These are phyloP conservation scores for Diaporthe ilicicola DNA, from an alignment of 2,329 filamentous ascomycete genomes.

Conservation along the genomic window DNA sequence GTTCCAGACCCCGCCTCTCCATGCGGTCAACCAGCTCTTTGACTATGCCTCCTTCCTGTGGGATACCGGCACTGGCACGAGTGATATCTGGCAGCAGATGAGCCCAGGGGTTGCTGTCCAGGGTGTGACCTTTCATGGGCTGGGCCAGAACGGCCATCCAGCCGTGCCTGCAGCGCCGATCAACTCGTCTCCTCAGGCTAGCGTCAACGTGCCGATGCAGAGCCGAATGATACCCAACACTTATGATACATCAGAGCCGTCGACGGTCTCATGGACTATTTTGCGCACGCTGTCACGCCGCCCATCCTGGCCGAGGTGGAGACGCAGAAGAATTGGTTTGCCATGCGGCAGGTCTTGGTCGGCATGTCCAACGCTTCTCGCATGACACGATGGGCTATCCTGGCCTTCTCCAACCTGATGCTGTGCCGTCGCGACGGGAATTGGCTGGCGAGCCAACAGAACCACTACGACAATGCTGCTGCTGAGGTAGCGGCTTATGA, in stretches of 20 bases:
- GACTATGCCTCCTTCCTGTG: slow-evolving; percentile 60
- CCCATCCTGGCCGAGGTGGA: slow-evolving; percentile 63
- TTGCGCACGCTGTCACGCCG: slow-evolving; percentile 56
- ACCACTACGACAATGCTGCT: slow-evolving; percentile 48
- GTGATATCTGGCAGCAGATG: slow-evolving; percentile 46
- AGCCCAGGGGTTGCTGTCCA: slow-evolving; percentile 29
- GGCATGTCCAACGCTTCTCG: slow-evolving; percentile 55
- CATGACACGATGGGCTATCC: slow-evolving; percentile 57
- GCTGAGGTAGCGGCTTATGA: slow-evolving; percentile 43
- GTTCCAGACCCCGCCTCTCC: slow-evolving; percentile 20
- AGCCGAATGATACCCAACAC: not conserved
- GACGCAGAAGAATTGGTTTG: slow-evolving; percentile 59
- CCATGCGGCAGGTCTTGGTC: slow-evolving; percentile 57
- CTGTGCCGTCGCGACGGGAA: slow-evolving; percentile 47
- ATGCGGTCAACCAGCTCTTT: slow-evolving; percentile 52
- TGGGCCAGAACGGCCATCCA: not conserved
- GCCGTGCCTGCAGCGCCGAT: not conserved
- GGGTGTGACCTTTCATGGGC: not conserved
- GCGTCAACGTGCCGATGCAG: slow-evolving; percentile 13
- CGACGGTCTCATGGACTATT: slow-evolving; percentile 53
- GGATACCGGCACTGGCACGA: slow-evolving; percentile 43
- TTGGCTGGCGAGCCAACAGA: slow-evolving; percentile 44
- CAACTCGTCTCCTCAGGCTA: slow-evolving; percentile 11
- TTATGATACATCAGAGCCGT: slow-evolving; percentile 6
- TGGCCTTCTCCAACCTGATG: slow-evolving; percentile 60